Base-by-base conservation (phyloP, 2,329 filamentous ascomycete species). In the Monilinia aucupariae region DNA sequence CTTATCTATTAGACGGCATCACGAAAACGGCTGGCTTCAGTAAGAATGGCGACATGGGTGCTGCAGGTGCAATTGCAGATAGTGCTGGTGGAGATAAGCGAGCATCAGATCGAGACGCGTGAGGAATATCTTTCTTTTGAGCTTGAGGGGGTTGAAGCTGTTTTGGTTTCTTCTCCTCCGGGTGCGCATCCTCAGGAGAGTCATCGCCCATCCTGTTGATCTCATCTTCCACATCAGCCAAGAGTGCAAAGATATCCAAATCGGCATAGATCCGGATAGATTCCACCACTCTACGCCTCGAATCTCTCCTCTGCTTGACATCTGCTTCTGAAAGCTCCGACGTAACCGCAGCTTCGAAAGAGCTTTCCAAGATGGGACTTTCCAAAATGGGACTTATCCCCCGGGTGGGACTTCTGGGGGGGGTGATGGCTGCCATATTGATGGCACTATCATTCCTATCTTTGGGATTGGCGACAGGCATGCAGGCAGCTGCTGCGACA, bases 231-330 rank as follows among this genome's bases (percentile, higher is more conserved):
- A 89, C 86, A 67, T 89, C 86, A 1, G 83, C 84, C 48, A 90
- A 77, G 1, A 90, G 78, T 2, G 83, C 81, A 67, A 86, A 88
- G 10, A 90, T 82, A 53, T 88, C 85, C 64, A 84, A 82, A 64
- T 86, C 86, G 27, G 85, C 85, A 67, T 89, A 89, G 68, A 89
- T 81, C 27, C 83, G 82, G 64, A 89, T 89, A 71, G 85, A 88
- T 73, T 89, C 84, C 45, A 85, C 79, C 27, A 80, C 79, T 15
- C 74, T 70, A 50, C 80, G 55, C 15, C 52, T 15, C 4, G n/a
- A 41, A 20, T 49, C 17, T 9, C 59, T 65, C 20, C 64, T 62
- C 7, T 63, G 53, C 20, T 55, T 63, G 12, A 64, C 58, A 34
- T 60, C 48, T 3, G 20, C 34, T 25, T 60, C 47, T 20, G 47